Evolutionary conservation across 306 rosid genomes (phyloP), one percentile per base, ranked within the genome.

Genomic region (Sesbania bispinosa): DNA sequence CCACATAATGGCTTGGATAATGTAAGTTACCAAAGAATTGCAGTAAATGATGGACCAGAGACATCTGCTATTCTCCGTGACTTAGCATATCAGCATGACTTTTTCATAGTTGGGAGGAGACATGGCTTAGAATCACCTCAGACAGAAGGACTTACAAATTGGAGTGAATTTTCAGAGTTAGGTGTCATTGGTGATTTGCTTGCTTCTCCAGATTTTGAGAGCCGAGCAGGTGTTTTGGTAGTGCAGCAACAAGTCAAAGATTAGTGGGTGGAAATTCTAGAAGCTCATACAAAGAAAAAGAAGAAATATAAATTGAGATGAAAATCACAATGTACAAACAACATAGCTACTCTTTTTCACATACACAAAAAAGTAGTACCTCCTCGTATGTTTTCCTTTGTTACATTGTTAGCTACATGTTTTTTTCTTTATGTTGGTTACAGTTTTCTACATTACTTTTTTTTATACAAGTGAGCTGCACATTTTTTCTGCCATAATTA

Each of bases 111-210:
- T 15, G 70, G 70, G 32, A 63, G 70, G 4, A 33, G 70, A 0
- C 41, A 63, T 11, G 54, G 39, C n/a, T n/a, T n/a, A 9, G 41
- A 63, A 7, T 38, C 70, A 5, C 70, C 70, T 42, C 70, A 23
- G 9, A 63, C 54, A 2, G n/a, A n/a, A 0, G 54, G 39, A 7
- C 33, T 63, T n/a, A n/a, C n/a, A n/a, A n/a, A n/a, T n/a, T n/a
- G n/a, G n/a, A n/a, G n/a, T n/a, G n/a, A n/a, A n/a, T 63, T 13
- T 63, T 7, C 53, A 0, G 70, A 63, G 24, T 43, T 63, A 8
- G 70, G 70, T 4, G 70, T 42, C 4, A n/a, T 63, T 4, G 70
- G 70, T 6, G 70, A 63, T 63, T 63, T 63, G 53, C 70, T 42
- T 63, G 70, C 54, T 42, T 63, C 68, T 20, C 51, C 35, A 38